These are phyloP conservation scores for Parastagonospora avenae DNA, from an alignment of 2,329 filamentous ascomycete species.

Conservation along the genomic window DNA sequence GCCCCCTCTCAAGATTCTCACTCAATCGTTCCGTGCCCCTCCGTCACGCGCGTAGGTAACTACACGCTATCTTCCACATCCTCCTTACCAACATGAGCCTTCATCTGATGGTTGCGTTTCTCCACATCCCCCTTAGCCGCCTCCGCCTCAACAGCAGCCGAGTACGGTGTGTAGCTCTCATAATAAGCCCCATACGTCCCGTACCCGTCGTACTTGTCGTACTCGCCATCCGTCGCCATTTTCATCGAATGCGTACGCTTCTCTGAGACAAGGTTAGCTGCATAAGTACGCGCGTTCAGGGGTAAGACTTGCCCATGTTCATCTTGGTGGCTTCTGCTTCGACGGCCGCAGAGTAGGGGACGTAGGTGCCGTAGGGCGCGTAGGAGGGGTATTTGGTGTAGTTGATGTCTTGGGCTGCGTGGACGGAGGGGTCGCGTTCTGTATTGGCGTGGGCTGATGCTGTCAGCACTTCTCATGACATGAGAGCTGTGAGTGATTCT, in stretches of 20 bases:
- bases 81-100: no score
- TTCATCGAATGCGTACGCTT: background rate
- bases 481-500: no score
- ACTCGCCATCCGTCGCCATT: background rate
- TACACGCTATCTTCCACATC: no score
- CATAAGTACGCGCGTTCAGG: no score
- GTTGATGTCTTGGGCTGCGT: constrained; percentile 4
- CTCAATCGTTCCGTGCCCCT: no score
- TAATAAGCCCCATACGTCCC: background rate
- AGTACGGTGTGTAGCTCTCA: background rate
- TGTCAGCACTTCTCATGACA: no score
- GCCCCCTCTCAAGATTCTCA: no score
- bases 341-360: constrained; percentile 2
- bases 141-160: background rate
- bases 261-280: no score
- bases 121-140: background rate
- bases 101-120: background rate
- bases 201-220: background rate
- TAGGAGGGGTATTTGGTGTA: constrained; percentile 5
- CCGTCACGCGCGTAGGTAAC: no score
- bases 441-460: background rate
- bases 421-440: constrained; percentile 2
- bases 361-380: constrained; percentile 7
- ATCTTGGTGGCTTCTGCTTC: constrained; percentile 8
- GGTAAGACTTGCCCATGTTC: background rate